These are phyloP conservation scores for Collybiopsis confluens DNA, from an alignment of 768 basidiomycete genomes.

Conservation along the genomic window DNA sequence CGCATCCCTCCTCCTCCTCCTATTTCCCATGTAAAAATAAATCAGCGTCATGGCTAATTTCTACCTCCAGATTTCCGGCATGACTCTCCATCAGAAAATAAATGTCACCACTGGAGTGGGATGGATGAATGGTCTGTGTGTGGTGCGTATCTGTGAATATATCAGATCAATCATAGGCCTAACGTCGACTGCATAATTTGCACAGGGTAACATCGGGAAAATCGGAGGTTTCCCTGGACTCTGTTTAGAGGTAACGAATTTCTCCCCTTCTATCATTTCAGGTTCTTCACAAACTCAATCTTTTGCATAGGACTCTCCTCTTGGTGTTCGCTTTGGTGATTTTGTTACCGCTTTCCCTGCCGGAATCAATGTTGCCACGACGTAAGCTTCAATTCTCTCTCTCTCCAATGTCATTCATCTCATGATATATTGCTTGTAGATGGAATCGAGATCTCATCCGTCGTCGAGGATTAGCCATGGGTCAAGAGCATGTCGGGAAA, in stretches of 20 bases:
- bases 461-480: slow-evolving; percentile 72
- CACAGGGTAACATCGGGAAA: slow-evolving; percentile 48
- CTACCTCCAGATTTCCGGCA: slow-evolving; percentile 31
- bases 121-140: slow-evolving; percentile 63
- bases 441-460: slow-evolving; percentile 80
- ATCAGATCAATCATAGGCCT: not conserved
- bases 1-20: slow-evolving; percentile 12
- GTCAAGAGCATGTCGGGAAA: slow-evolving; percentile 76
- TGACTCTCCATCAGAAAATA: slow-evolving; percentile 61
- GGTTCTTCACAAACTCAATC: not conserved
- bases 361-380: slow-evolving; percentile 78
- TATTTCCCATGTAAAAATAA: slow-evolving; percentile 1
- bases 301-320: slow-evolving; percentile 44
- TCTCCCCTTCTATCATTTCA: not conserved
- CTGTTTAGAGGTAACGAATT: slow-evolving; percentile 55
- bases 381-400: slow-evolving; percentile 40
- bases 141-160: slow-evolving; percentile 48
- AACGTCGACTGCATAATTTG: not conserved
- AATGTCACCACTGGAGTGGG: slow-evolving; percentile 63
- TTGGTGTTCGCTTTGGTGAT: slow-evolving; percentile 75
- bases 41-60: slow-evolving; percentile 10
- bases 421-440: slow-evolving; percentile 24
- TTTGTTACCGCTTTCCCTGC: slow-evolving; percentile 78
- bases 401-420: not conserved
- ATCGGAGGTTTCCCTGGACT: slow-evolving; percentile 61